These are phyloP conservation scores for Botryosphaeria dothidea DNA, from an alignment of 2,329 filamentous ascomycete species.

Conservation along the genomic window DNA sequence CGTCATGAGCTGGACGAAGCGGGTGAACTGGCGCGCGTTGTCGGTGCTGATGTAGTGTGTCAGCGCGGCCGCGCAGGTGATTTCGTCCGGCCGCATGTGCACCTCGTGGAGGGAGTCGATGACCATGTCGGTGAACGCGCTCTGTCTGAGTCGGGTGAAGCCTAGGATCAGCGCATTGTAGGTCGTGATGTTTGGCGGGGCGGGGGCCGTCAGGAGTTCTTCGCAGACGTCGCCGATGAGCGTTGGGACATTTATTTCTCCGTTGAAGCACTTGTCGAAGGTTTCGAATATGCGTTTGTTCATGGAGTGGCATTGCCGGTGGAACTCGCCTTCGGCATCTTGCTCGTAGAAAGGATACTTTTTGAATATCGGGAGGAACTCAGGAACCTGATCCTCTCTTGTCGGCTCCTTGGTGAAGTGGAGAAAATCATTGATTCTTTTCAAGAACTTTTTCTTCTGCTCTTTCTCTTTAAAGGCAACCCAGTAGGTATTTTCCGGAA, in stretches of 20 bases:
- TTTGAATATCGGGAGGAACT: background rate
- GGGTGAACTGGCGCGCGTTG: conserved; percentile 35
- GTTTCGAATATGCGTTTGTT: conserved; percentile 33
- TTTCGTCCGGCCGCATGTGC: conserved; percentile 49
- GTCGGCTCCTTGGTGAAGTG: background rate
- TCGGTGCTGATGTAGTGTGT: conserved; percentile 38
- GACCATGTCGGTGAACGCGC: conserved; percentile 30
- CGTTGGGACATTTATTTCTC: conserved; percentile 20
- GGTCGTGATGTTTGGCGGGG: conserved; percentile 66
- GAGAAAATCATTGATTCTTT: background rate
- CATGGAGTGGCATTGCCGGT: conserved; percentile 30
- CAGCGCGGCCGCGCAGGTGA: conserved; percentile 43
- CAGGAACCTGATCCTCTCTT: background rate
- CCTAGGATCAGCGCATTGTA: conserved; percentile 71
- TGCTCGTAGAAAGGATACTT: conserved; percentile 36
- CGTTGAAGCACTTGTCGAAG: conserved; percentile 19
- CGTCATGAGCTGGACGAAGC: conserved; percentile 44
- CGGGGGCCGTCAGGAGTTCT: conserved; percentile 64
- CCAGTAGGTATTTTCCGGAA: background rate
- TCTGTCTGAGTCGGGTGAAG: conserved; percentile 47
- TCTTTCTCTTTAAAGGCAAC: background rate
- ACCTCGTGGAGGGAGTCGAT: conserved; percentile 35
- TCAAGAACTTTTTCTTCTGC: background rate
- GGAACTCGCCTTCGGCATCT: conserved; percentile 39
- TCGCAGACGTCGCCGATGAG: conserved; percentile 51